These are phyloP conservation scores for Ceratocystis colombiana DNA, from an alignment of 2,329 filamentous ascomycete species.

Conservation along the genomic window DNA sequence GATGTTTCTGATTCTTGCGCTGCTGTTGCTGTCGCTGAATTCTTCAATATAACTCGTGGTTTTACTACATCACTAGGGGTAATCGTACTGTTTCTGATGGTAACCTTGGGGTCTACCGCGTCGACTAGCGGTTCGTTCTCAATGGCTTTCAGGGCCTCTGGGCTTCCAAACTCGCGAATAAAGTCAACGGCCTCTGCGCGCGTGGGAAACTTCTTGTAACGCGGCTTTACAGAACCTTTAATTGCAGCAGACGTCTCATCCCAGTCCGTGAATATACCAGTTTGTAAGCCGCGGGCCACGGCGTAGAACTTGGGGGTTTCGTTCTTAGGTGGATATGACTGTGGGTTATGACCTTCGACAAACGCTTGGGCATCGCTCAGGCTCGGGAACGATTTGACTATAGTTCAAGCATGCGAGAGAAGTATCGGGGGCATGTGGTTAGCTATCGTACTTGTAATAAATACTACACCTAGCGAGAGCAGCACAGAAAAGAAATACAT, in stretches of 20 bases:
- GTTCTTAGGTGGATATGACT: slow-evolving; percentile 34
- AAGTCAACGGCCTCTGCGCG: slow-evolving; percentile 67
- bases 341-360: slow-evolving; percentile 48
- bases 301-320: slow-evolving; percentile 45
- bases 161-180: slow-evolving; percentile 45
- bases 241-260: slow-evolving; percentile 61
- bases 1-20: not conserved
- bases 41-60: not conserved
- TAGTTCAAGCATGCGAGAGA: slow-evolving; percentile 9
- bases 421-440: slow-evolving; percentile 8
- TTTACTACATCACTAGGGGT: not conserved
- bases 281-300: slow-evolving; percentile 48
- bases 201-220: slow-evolving; percentile 59
- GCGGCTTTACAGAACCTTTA: slow-evolving; percentile 57
- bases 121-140: slow-evolving; percentile 31
- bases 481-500: not conserved
- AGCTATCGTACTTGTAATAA: slow-evolving; percentile 33
- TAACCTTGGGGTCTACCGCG: slow-evolving; percentile 26
- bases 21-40: not conserved
- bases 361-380: slow-evolving; percentile 70
- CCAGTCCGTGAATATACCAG: slow-evolving; percentile 57
- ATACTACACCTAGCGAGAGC: slow-evolving; percentile 31
- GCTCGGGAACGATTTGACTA: slow-evolving; percentile 71
- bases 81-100: slow-evolving; percentile 17
- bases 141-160: slow-evolving; percentile 37